Percentiles rank a stretch among this genome's conserved stretches.
phyloP scores from a whole-genome alignment of 176 grass and related monocot species.

The Carex scoparia region DNA sequence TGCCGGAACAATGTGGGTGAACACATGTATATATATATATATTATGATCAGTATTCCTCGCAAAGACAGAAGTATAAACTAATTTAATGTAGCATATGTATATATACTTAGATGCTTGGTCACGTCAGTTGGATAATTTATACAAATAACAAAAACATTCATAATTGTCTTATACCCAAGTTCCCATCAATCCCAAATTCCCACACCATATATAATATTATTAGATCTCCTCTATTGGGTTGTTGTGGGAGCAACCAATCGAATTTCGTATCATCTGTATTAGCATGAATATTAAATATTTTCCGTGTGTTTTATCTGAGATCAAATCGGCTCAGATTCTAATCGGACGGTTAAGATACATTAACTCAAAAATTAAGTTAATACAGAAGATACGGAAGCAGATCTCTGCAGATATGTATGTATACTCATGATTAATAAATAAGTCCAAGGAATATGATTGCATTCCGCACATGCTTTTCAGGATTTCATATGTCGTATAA shows the following conservation, averaged over 20 bases:
- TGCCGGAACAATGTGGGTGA: neutral
- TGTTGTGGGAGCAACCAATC: neutral
- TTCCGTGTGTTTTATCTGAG: no score
- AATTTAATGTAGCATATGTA: neutral
- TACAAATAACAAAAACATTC: neutral
- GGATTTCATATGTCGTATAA: neutral
- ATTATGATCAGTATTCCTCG: neutral
- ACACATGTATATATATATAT: no score
- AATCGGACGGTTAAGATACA: no score
- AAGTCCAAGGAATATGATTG: constrained; percentile 10
- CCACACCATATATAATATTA: neutral
- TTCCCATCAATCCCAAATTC: neutral
- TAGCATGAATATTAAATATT: no score
- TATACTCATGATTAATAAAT: neutral
- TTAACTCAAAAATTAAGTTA: no score
- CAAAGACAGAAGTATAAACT: neutral
- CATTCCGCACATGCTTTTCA: neutral
- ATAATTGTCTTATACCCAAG: neutral
- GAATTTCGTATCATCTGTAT: neutral
- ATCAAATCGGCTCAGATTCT: no score
- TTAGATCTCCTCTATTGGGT: neutral
- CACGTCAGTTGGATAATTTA: neutral
- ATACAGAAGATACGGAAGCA: no score
- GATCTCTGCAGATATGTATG: no score
- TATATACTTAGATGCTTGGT: neutral